These are phyloP conservation scores for Leccinum rimulosum DNA, from an alignment of 768 basidiomycete species.

Conservation along the genomic window DNA sequence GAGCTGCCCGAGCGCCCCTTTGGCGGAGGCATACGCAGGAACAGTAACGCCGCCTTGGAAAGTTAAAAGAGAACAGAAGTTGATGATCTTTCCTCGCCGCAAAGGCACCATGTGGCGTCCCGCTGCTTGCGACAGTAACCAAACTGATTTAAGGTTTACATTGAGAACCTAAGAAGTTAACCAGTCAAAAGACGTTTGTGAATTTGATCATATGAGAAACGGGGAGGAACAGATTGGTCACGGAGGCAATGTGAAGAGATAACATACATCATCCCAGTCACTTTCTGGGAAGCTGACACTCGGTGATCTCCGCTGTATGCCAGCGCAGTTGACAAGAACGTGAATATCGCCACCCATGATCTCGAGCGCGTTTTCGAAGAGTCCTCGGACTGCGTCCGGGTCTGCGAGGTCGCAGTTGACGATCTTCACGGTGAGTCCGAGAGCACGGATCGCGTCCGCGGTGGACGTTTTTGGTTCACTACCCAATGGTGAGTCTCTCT, in stretches of 20 bases:
- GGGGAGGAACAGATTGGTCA: constrained; percentile 5
- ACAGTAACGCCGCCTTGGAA: constrained; percentile 65
- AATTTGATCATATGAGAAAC: constrained; percentile 8
- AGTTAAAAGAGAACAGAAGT: constrained; percentile 54
- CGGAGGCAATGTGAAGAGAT: constrained; percentile 30
- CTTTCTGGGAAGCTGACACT: constrained; percentile 62
- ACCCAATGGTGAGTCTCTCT: constrained; percentile 41
- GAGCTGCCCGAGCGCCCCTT: constrained; percentile 81
- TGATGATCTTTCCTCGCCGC: constrained; percentile 69
- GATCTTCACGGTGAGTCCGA: constrained; percentile 38
- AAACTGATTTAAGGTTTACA: constrained; percentile 86
- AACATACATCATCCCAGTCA: constrained; percentile 70
- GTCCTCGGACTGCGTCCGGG: constrained; percentile 44
- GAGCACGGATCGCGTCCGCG: constrained; percentile 34
- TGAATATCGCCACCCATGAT: constrained; percentile 53
- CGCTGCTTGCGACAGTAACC: constrained; percentile 83
- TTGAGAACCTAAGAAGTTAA: constrained; percentile 60
- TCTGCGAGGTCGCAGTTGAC: constrained; percentile 58
- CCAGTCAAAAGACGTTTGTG: constrained; percentile 9
- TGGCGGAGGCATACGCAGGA: constrained; percentile 90
- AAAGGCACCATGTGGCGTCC: constrained; percentile 85
- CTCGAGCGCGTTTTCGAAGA: constrained; percentile 49
- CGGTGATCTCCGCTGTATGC: constrained; percentile 57
- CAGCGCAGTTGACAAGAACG: constrained; percentile 69
- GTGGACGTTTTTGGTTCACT: constrained; percentile 36